These are phyloP conservation scores for Cryptosporidium bovis DNA, from an alignment of 169 alveolate genomes.

Conservation along the genomic window DNA sequence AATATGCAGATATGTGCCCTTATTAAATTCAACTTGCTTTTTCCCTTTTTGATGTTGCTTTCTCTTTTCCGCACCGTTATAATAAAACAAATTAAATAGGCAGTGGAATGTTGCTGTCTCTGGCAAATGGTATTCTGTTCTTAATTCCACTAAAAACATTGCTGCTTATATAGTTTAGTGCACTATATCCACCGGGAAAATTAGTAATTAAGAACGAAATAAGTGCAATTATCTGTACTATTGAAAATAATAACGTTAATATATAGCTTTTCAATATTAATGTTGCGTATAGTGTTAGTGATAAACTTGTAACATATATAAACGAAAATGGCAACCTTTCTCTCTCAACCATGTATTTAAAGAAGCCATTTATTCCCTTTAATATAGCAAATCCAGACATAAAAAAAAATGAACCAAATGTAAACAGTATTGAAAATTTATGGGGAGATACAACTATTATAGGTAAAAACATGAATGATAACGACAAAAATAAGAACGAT, in stretches of 20 bases:
- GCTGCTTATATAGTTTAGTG: conserved; percentile 30
- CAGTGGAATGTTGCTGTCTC: conserved; percentile 17
- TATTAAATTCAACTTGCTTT: no score
- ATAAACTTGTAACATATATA: conserved; percentile 76
- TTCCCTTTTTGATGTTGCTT: no score
- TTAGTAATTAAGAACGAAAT: conserved; percentile 79
- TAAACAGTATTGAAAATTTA: conserved; percentile 55
- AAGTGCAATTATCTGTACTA: conserved; percentile 78
- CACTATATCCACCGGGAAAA: conserved; percentile 79
- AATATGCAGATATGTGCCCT: no score
- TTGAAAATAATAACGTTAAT: conserved; percentile 79
- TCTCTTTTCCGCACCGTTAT: background rate
- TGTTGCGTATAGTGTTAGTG: conserved; percentile 80
- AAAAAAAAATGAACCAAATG: conserved; percentile 68
- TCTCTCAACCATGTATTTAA: conserved; percentile 33
- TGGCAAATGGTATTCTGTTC: conserved; percentile 11
- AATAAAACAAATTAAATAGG: conserved; percentile 22
- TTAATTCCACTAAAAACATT: conserved; percentile 8
- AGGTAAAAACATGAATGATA: conserved; percentile 70
- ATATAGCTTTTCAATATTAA: conserved; percentile 78
- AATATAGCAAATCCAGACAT: conserved; percentile 60
- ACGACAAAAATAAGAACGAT: conserved; percentile 28
- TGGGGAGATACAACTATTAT: conserved; percentile 72
- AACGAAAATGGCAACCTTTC: conserved; percentile 81
- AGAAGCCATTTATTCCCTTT: conserved; percentile 49